A percentile compares a stretch with the other conserved stretches of the same genome.
phyloP scores from a whole-genome alignment of 2,329 filamentous ascomycete species.

The Paracoccidioides lutzii region DNA sequence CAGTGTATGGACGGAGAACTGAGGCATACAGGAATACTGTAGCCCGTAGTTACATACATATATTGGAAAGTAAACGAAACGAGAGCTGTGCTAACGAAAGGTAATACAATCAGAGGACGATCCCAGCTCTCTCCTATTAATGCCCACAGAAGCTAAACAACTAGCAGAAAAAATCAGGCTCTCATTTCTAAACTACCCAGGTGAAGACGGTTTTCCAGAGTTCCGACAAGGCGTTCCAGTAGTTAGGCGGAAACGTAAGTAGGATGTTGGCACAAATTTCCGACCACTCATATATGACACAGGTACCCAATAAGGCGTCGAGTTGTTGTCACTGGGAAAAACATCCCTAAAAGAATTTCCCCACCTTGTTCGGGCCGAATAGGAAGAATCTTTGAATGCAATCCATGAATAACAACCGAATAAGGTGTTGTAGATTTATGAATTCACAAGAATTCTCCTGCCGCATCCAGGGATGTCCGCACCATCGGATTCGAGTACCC shows the following conservation, averaged over 20 bases:
- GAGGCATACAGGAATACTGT: too few relatives aligned
- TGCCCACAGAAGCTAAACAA: neutral
- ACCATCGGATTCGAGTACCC: neutral
- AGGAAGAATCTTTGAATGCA: neutral
- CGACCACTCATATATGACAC: neutral
- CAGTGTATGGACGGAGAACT: too few relatives aligned
- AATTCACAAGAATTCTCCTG: neutral
- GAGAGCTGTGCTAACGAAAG: neutral
- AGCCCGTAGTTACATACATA: too few relatives aligned
- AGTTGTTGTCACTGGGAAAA: neutral
- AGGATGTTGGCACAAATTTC: neutral
- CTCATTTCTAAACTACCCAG: neutral
- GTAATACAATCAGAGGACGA: neutral
- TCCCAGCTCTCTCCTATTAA: neutral
- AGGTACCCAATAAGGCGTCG: neutral
- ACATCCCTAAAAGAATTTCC: neutral
- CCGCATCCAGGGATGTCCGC: neutral
- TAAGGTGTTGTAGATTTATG: neutral
- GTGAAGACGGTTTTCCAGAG: too few relatives aligned
- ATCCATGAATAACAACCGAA: neutral
- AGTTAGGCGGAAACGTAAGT: too few relatives aligned
- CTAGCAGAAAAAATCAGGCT: neutral
- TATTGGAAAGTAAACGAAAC: too few relatives aligned
- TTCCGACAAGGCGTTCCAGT: too few relatives aligned
- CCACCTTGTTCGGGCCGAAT: neutral